These are phyloP conservation scores for Mycena maculata DNA, from an alignment of 768 basidiomycete species.

Conservation along the genomic window DNA sequence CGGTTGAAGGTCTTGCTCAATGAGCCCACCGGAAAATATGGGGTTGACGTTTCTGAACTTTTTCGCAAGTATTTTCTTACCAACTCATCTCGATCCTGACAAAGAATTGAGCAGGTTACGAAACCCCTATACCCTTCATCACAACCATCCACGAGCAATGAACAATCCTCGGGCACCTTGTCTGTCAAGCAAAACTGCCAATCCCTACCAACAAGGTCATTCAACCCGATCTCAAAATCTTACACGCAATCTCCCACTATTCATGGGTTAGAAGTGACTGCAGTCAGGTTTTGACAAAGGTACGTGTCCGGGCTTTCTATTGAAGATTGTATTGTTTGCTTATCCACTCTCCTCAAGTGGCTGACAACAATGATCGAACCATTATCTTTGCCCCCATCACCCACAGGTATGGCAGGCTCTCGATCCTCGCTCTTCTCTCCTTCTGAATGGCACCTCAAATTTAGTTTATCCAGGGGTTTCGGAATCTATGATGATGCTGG, in stretches of 20 bases:
- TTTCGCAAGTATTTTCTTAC: too few relatives aligned
- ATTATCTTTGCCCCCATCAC: neutral
- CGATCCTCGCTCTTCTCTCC: neutral
- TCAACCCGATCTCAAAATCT: neutral
- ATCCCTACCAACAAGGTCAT: neutral
- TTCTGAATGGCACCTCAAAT: neutral
- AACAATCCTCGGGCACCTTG: too few relatives aligned
- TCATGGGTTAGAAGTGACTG: neutral
- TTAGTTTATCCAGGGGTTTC: neutral
- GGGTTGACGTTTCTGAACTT: too few relatives aligned
- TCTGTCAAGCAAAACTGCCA: neutral
- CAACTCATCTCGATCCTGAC: too few relatives aligned
- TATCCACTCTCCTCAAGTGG: neutral
- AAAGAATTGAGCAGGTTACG: too few relatives aligned
- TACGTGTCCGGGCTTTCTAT: neutral
- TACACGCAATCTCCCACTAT: neutral
- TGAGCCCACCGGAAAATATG: too few relatives aligned
- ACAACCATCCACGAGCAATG: too few relatives aligned
- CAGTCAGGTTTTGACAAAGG: neutral
- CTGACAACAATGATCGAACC: neutral
- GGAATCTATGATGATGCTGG: neutral
- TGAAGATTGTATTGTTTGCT: neutral
- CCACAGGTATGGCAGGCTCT: neutral
- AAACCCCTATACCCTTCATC: too few relatives aligned
- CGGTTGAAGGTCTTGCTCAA: too few relatives aligned